Evolutionary conservation across 352 stramenopile species (phyloP), one percentile per base, ranked within the genome.

Genomic region (Blastocystis sp.): DNA sequence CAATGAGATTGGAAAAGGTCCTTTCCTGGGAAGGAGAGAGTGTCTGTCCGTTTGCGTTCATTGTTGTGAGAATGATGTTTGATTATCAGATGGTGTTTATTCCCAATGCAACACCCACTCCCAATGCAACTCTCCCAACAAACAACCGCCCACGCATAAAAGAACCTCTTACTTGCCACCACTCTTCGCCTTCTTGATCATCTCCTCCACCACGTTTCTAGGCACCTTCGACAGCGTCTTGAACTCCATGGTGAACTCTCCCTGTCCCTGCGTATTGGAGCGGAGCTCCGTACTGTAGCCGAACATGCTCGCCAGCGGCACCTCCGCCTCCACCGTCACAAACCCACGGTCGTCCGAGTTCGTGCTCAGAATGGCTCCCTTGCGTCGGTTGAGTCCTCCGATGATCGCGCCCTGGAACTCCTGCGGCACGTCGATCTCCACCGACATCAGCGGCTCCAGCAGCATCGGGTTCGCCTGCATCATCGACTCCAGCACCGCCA

Each of bases 241-340:
- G 92, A 98, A 99, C 90, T 99, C 96, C 96, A 99, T 99, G 34
- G 94, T 97, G 89, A 98, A 99, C 90, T 98, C 95, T 86, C 95
- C 95, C 91, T 98, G 97, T 86, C 94, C 94, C 90, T 97, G 94
- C 73, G 94, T 97, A 29, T 93, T 92, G 87, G 94, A 97, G 64
- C 94, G 91, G 69, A 98, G 86, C 84, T 97, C 94, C 24, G 95
- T 98, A 36, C 93, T 97, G 89, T 98, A 99, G 1, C 95, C 96
- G 90, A 98, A 99, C 95, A 99, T 98, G 88, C 97, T 94, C 4
- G 90, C 89, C 71, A 99, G 90, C 38, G 96, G 95, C 87, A 98
- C 95, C 86, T 97, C 91, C 87, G 91, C 93, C 72, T 93, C 89
- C 16, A 92, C 89, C n/a, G 90, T 88, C 75, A 94, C 92, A 86